Evolutionary conservation across 1,284 basidiomycete species (phyloP).

Genomic region (Pseudozyma pruni): DNA sequence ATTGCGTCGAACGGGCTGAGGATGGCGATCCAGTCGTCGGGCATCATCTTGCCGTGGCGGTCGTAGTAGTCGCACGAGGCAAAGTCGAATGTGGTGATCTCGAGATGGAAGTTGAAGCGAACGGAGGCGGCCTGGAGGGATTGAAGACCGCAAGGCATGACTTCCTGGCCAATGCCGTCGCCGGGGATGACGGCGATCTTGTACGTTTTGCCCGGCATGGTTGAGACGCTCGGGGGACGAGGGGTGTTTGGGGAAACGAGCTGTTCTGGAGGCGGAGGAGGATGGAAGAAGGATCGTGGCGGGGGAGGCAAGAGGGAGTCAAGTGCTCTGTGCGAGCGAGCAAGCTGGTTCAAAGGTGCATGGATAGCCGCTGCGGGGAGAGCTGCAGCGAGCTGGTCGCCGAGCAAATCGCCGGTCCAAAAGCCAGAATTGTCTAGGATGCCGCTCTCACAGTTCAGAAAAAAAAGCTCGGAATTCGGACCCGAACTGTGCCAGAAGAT

Average conservation of each 20-base stretch:
- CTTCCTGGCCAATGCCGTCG: slow-evolving; percentile 74
- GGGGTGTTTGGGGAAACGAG: not conserved
- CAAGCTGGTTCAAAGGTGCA: too few species aligned
- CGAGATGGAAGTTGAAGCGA: slow-evolving; percentile 67
- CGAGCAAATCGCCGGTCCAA: slow-evolving; percentile 8
- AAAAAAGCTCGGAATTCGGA: slow-evolving; percentile 14
- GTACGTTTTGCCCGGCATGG: slow-evolving; percentile 57
- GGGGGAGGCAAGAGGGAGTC: not conserved
- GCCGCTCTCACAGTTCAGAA: too few species aligned
- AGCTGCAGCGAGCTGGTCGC: too few species aligned
- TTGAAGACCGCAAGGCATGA: slow-evolving; percentile 37
- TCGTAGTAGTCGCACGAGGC: slow-evolving; percentile 68
- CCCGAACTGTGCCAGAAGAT: slow-evolving; percentile 27
- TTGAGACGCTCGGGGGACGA: not conserved
- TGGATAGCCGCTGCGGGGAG: too few species aligned
- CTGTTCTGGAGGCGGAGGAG: not conserved
- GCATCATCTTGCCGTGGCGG: slow-evolving; percentile 68
- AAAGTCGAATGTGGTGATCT: slow-evolving; percentile 69
- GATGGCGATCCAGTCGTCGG: slow-evolving; percentile 67
- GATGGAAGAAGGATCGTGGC: not conserved
- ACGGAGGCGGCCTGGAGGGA: slow-evolving; percentile 58
- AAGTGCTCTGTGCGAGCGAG: not conserved
- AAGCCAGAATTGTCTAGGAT: too few species aligned
- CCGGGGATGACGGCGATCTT: slow-evolving; percentile 73
- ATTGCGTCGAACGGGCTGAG: slow-evolving; percentile 68